phyloP scores from a whole-genome alignment of 306 rosid species.

The Sechiopsis laciniata region DNA sequence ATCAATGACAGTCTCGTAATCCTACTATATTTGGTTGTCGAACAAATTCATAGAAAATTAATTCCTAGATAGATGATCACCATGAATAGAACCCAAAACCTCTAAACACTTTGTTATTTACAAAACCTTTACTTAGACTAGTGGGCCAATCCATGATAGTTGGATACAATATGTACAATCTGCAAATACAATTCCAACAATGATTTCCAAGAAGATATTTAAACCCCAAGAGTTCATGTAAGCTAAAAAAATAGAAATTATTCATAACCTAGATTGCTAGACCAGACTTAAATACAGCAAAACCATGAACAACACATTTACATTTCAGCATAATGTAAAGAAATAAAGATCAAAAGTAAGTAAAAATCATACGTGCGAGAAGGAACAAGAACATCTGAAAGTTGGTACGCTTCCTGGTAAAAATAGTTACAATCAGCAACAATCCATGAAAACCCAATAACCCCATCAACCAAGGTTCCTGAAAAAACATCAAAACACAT shows the following conservation, averaged over 20 bases:
- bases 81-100: no score
- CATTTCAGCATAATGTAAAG: conserved; percentile 13
- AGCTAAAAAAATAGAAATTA: neutral
- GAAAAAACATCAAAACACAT: conserved; percentile 18
- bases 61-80: no score
- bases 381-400: conserved; percentile 86
- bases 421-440: conserved; percentile 41
- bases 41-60: no score
- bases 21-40: no score
- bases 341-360: conserved; percentile 20
- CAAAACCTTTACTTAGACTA: no score
- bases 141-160: no score
- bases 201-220: neutral
- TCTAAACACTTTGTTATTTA: no score
- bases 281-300: neutral
- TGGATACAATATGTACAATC: neutral
- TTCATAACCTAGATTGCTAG: neutral
- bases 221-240: conserved; percentile 1
- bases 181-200: neutral
- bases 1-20: no score
- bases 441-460: conserved; percentile 46
- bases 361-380: conserved; percentile 46
- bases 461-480: conserved; percentile 85
- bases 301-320: neutral
- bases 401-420: conserved; percentile 67